Evolutionary conservation across 768 basidiomycete genomes (phyloP), one percentile per base, ranked within the genome.

Genomic region (Auricularia heimuer): DNA sequence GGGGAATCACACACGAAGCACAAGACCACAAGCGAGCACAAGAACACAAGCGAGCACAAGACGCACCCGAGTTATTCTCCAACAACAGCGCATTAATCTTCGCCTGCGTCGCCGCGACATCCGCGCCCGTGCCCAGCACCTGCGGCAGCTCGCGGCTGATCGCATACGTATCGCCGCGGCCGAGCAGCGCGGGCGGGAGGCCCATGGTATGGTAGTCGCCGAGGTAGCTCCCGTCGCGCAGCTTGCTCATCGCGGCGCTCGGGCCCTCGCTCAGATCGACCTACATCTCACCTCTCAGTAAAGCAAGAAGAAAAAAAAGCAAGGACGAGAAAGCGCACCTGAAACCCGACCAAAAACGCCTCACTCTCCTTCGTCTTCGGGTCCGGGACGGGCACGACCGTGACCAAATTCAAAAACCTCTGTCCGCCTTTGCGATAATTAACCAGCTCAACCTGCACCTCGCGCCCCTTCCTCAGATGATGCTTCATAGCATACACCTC

Each of bases 381-480:
- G 51, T 36, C 92, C 0, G 80, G 73, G 65, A 98, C 82, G 18
- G 97, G 96, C 44, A 98, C 90, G 70, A 98, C 83, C 29, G 90
- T 90, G 68, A 98, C 86, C 65, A 96, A 85, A 72, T 98, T 99
- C 76, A 91, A 85, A 75, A 98, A 98, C 1, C 93, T 83, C 24
- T 80, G 77, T 8, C 94, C 92, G 64, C 86, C 86, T 71, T 93
- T 94, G 44, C 85, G 80, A 73, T 94, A 98, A 74, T 99, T 98
- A 75, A 94, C 80, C 62, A 99, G 78, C 81, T 86, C 2, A 85
- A 86, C 76, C 42, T 66, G 62, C 37, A 63, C 51, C 42, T 66
- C 60, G 7, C 94, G 80, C 63, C 81, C 80, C 70, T 86, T 87
- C 68, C 82, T 83, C 69, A 98, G 78, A 67, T 84, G 77, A 24